Evolutionary conservation across 2,329 filamentous ascomycete genomes (phyloP).

Genomic region (Chrysoporthe puriensis): DNA sequence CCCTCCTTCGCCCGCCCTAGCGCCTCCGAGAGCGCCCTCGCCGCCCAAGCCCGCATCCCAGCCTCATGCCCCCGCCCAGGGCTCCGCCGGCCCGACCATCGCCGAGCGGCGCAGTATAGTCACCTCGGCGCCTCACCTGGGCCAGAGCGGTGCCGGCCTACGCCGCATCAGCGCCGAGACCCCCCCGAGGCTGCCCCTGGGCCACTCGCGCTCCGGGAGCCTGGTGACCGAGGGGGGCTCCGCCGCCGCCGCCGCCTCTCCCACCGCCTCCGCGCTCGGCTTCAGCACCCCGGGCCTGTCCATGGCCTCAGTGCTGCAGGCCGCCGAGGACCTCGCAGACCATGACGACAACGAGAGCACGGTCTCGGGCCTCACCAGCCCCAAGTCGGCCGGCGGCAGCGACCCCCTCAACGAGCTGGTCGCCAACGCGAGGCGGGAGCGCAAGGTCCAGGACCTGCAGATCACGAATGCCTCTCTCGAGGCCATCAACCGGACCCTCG

Average conservation of each 20-base stretch:
- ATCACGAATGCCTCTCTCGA: conserved; percentile 95
- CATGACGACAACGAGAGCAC: conserved; percentile 31
- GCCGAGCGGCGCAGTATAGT: conserved; percentile 38
- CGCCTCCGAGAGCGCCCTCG: conserved; percentile 51
- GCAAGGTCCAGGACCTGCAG: conserved; percentile 94
- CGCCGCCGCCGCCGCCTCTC: conserved; percentile 41
- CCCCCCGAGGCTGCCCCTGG: conserved; percentile 38
- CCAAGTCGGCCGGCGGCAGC: conserved; percentile 58
- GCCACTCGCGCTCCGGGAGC: conserved; percentile 48
- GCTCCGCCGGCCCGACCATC: conserved; percentile 29
- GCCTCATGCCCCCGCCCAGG: conserved; percentile 27
- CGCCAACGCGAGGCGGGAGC: conserved; percentile 84
- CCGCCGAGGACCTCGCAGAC: conserved; percentile 49
- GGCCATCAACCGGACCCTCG: conserved; percentile 91
- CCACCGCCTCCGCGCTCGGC: conserved; percentile 31
- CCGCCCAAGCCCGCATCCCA: conserved; percentile 40
- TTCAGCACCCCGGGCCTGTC: conserved; percentile 46
- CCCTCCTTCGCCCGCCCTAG: conserved; percentile 33
- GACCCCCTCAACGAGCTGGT: conserved; percentile 76
- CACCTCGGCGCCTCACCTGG: conserved; percentile 43
- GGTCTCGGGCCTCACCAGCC: conserved; percentile 51
- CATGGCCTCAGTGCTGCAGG: conserved; percentile 60
- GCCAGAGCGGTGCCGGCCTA: conserved; percentile 40
- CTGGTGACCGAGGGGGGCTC: conserved; percentile 39
- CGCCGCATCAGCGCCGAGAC: conserved; percentile 49